These are phyloP conservation scores for Exutisphaerella laricina DNA, from an alignment of 2,329 filamentous ascomycete species.

Conservation along the genomic window DNA sequence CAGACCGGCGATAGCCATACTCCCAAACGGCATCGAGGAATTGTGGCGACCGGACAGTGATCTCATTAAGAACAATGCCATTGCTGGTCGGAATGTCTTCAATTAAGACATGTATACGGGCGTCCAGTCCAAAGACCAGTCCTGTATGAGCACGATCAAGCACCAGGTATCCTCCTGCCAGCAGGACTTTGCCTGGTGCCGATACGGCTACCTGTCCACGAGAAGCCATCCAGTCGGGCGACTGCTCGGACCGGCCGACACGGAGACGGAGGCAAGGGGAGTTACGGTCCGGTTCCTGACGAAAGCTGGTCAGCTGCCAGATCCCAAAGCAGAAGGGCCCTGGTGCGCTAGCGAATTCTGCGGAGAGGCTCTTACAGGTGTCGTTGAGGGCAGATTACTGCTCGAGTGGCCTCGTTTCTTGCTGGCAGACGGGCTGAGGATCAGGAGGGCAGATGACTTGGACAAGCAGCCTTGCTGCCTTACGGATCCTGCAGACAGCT, in stretches of 20 bases:
- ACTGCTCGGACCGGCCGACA: slow-evolving; percentile 15
- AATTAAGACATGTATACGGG: slow-evolving; percentile 57
- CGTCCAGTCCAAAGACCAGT: slow-evolving; percentile 59
- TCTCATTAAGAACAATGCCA: slow-evolving; percentile 60
- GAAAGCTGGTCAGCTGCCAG: slow-evolving; percentile 10
- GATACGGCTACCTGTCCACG: slow-evolving; percentile 53
- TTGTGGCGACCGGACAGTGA: slow-evolving; percentile 86
- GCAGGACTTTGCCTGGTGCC: slow-evolving; percentile 90
- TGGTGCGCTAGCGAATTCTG: slow-evolving; percentile 15
- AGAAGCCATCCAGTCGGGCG: slow-evolving; percentile 17
- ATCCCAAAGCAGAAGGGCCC: slow-evolving; percentile 8
- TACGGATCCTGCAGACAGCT: slow-evolving; percentile 2
- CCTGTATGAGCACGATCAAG: slow-evolving; percentile 82
- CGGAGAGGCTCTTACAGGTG: slow-evolving; percentile 4
- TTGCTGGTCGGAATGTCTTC: slow-evolving; percentile 53
- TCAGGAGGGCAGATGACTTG: slow-evolving; percentile 11
- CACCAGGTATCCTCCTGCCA: slow-evolving; percentile 91
- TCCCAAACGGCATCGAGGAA: slow-evolving; percentile 83
- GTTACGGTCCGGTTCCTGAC: slow-evolving; percentile 8
- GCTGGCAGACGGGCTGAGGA: neutral
- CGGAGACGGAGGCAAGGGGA: slow-evolving; percentile 6
- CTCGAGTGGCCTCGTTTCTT: neutral
- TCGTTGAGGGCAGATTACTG: slow-evolving; percentile 1
- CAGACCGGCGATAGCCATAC: slow-evolving; percentile 68
- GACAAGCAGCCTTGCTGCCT: neutral